A percentile compares a stretch with the other conserved stretches of the same genome.
These are phyloP conservation scores for Auriculariales sp. DNA, from an alignment of 768 basidiomycete species.

Conservation along the genomic window DNA sequence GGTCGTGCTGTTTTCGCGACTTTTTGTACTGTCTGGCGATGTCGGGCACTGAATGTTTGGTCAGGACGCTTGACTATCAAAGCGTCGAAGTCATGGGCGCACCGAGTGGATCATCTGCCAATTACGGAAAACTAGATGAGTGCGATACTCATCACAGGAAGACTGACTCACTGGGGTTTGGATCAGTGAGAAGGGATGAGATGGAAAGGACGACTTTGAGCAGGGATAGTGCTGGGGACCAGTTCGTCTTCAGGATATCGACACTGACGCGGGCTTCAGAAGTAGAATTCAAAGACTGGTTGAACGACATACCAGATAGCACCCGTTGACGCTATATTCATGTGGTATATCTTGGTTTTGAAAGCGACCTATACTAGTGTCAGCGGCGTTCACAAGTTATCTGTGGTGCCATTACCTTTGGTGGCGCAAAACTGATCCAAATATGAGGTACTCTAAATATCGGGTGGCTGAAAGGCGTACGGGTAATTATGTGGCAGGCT, in stretches of 20 bases:
- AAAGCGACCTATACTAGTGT: neutral
- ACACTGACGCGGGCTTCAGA: conserved; percentile 51
- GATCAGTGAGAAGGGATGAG: conserved; percentile 84
- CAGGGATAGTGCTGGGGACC: conserved; percentile 87
- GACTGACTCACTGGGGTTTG: conserved; percentile 72
- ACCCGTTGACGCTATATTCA: conserved; percentile 34
- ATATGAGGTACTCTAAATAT: too few relatives aligned
- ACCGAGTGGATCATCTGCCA: conserved; percentile 62
- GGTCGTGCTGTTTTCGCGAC: conserved; percentile 57
- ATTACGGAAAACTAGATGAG: too few relatives aligned
- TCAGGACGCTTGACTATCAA: neutral
- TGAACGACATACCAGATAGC: neutral
- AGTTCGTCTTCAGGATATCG: conserved; percentile 85
- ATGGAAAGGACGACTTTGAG: conserved; percentile 92
- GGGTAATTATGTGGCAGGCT: conserved; percentile 62
- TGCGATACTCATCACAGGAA: too few relatives aligned
- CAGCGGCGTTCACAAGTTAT: conserved; percentile 3
- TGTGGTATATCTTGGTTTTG: conserved; percentile 72
- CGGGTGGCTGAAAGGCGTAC: too few relatives aligned
- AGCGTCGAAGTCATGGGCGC: conserved; percentile 6
- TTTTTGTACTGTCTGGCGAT: conserved; percentile 58
- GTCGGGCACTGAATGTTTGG: conserved; percentile 39
- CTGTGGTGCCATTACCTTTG: conserved; percentile 24
- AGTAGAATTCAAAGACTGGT: neutral
- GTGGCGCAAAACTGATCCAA: conserved; percentile 74